Evolutionary conservation across 2,329 filamentous ascomycete genomes (phyloP).

Genomic region (Fusarium tjaetaba): DNA sequence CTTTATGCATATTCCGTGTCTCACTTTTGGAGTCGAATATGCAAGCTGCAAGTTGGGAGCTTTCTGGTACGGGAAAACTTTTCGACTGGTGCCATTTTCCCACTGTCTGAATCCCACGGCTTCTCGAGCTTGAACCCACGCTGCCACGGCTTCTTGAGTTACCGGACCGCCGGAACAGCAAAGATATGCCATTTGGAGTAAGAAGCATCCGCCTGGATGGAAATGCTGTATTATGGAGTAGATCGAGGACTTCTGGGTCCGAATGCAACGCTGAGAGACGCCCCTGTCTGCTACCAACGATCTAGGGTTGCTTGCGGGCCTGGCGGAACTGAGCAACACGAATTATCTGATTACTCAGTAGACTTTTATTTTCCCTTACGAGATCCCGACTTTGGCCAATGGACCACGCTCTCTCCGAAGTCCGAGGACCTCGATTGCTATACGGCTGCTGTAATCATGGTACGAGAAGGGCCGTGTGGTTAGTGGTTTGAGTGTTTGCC

Average conservation of each 20-base stretch:
- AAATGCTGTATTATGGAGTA: neutral
- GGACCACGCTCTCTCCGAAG: neutral
- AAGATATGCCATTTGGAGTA: neutral
- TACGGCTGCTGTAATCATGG: neutral
- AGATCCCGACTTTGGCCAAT: neutral
- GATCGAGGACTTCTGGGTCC: slow-evolving; percentile 1
- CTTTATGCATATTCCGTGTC: slow-evolving; percentile 17
- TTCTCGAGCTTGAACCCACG: neutral
- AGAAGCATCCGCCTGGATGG: neutral
- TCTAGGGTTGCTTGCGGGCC: neutral
- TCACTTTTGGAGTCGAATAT: slow-evolving; percentile 8
- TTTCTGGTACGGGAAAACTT: slow-evolving; percentile 23
- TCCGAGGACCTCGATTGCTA: neutral
- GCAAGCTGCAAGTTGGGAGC: slow-evolving; percentile 28
- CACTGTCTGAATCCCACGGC: neutral
- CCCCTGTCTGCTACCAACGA: neutral
- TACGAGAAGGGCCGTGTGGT: neutral
- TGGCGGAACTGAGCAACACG: neutral
- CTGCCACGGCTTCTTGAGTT: neutral
- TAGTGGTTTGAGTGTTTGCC: neutral
- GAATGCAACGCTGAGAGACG: slow-evolving; percentile 1
- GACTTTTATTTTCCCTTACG: neutral
- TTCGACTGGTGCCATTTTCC: slow-evolving; percentile 11
- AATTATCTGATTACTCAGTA: neutral
- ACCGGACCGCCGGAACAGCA: slow-evolving; percentile 20